A percentile compares a stretch with the other conserved stretches of the same genome.
These are phyloP conservation scores for Aspergillus floridensis DNA, from an alignment of 2,329 filamentous ascomycete species.

Conservation along the genomic window DNA sequence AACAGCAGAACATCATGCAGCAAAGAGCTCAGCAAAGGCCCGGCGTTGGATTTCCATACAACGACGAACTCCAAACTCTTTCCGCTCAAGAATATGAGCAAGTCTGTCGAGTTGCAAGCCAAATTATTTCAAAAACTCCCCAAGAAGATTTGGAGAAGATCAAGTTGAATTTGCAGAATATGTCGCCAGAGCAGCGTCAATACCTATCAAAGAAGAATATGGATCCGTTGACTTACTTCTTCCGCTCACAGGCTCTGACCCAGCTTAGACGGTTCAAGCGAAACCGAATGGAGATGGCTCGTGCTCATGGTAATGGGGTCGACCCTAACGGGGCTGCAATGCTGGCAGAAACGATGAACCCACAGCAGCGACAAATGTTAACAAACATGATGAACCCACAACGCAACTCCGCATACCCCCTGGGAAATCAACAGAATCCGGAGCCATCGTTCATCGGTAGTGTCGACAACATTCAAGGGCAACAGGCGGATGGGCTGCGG, in stretches of 20 bases:
- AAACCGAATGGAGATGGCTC: slow-evolving; percentile 32
- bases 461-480: slow-evolving; percentile 57
- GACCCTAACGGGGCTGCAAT: slow-evolving; percentile 35
- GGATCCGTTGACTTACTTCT: slow-evolving; percentile 52
- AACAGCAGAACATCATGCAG: slow-evolving; percentile 25
- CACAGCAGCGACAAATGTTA: slow-evolving; percentile 41
- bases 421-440: slow-evolving; percentile 31
- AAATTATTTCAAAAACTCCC: slow-evolving; percentile 46
- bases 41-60: slow-evolving; percentile 24
- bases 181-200: slow-evolving; percentile 49
- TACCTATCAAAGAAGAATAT: slow-evolving; percentile 45
- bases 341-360: slow-evolving; percentile 38
- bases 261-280: slow-evolving; percentile 40
- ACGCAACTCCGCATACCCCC: slow-evolving; percentile 36
- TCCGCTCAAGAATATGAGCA: slow-evolving; percentile 43
- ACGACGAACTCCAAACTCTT: slow-evolving; percentile 37
- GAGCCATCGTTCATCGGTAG: slow-evolving; percentile 42
- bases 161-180: slow-evolving; percentile 44
- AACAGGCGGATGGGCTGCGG: slow-evolving; percentile 61
- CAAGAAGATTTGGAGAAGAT: slow-evolving; percentile 50
- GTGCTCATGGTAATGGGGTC: slow-evolving; percentile 28
- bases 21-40: slow-evolving; percentile 34
- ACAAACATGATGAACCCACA: slow-evolving; percentile 44
- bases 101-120: slow-evolving; percentile 47
- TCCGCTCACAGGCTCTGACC: slow-evolving; percentile 49